Conservation (phyloP, 495 filamentous ascomycete species). For the Evansstolkia leycettana region DNA sequence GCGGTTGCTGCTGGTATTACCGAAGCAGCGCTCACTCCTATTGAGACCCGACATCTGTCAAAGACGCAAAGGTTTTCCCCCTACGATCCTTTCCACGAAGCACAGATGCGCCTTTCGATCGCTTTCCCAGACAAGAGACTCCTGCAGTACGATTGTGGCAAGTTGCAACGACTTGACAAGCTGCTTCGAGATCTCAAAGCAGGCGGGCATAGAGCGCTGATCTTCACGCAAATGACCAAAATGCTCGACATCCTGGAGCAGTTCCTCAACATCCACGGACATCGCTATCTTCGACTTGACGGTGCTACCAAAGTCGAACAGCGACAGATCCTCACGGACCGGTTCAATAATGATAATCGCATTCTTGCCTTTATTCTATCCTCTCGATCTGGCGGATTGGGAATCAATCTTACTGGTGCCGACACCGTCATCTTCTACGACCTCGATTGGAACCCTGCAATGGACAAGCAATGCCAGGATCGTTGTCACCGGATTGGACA, state of each 20-base stretch:
- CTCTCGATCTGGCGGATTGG: constrained; percentile 85
- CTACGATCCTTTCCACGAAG: constrained; percentile 85
- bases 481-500: constrained; percentile 96
- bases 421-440: constrained; percentile 91
- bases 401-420: constrained; percentile 66
- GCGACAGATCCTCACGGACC: constrained; percentile 87
- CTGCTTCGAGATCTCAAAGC: constrained; percentile 80
- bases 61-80: constrained; percentile 39
- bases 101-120: constrained; percentile 83
- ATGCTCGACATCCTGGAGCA: constrained; percentile 96
- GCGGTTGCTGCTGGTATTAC: constrained; percentile 70
- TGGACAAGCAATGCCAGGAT: constrained; percentile 99
- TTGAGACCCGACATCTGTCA: constrained; percentile 42
- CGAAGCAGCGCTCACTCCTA: constrained; percentile 52
- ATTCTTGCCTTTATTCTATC: constrained; percentile 94
- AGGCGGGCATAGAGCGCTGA: constrained; percentile 83
- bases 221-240: constrained; percentile 99
- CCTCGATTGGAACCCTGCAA: constrained; percentile 96
- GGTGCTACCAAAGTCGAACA: constrained; percentile 91
- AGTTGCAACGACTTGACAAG: constrained; percentile 80
- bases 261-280: constrained; percentile 95
- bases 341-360: constrained; percentile 89
- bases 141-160: constrained; percentile 95
- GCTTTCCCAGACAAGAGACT: constrained; percentile 94
- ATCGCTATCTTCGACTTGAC: constrained; percentile 92